Percentiles rank a stretch among this genome's conserved stretches.
These are phyloP conservation scores for Suillus tomentosus DNA, from an alignment of 768 basidiomycete species.

Conservation along the genomic window DNA sequence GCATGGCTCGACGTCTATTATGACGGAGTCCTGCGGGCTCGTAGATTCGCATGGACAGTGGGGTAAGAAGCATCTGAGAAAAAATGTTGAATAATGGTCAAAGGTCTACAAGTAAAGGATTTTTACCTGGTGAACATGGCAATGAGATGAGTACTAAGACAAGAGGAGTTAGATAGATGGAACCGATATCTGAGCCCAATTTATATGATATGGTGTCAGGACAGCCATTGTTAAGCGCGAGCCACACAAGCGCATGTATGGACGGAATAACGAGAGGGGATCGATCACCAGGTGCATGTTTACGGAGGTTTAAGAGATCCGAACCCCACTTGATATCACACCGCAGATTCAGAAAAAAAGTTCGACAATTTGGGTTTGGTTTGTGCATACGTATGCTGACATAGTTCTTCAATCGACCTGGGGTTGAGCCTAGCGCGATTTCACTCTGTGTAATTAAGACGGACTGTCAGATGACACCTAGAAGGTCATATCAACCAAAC, in stretches of 20 bases:
- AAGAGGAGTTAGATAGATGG: neutral
- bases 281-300: neutral
- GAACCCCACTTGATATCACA: neutral
- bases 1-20: neutral
- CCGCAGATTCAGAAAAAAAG: neutral
- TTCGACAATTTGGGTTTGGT: neutral
- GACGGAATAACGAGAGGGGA: neutral
- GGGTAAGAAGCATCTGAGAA: neutral
- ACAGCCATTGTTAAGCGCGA: neutral
- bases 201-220: neutral
- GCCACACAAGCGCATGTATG: neutral
- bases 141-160: neutral
- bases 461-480: neutral
- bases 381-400: too few relatives aligned
- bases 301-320: neutral
- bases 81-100: neutral
- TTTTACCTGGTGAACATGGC: neutral
- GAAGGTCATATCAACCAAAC: neutral
- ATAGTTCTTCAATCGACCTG: neutral
- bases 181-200: neutral
- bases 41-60: neutral
- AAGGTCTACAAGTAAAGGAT: neutral
- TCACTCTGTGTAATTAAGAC: neutral
- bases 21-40: neutral
- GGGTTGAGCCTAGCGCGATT: too few relatives aligned